Evolutionary conservation across 1,284 basidiomycete species (phyloP).

Genomic region (Apiotrichum sp.): DNA sequence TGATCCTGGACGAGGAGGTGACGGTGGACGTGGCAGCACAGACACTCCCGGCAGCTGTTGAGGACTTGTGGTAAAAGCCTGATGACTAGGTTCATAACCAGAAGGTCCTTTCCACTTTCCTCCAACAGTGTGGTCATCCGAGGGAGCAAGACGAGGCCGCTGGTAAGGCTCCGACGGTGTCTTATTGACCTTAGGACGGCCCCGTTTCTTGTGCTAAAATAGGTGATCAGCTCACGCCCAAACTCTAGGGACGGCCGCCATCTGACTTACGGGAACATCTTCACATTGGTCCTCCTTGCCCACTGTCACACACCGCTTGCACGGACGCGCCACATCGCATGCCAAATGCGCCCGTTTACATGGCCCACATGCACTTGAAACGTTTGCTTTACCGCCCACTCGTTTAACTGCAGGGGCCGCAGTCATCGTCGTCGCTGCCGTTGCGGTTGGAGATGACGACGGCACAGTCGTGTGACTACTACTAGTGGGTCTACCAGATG

Average conservation of each 20-base stretch:
- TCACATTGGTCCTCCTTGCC: conserved; percentile 41
- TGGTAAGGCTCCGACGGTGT: conserved; percentile 29
- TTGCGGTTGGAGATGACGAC: not conserved
- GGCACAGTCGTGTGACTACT: too few relatives aligned
- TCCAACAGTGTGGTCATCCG: not conserved
- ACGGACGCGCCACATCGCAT: conserved; percentile 41
- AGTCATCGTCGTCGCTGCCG: not conserved
- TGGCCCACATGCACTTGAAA: conserved; percentile 38
- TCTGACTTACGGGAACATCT: conserved; percentile 41
- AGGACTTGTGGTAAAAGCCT: conserved; percentile 5
- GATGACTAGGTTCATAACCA: conserved; percentile 20
- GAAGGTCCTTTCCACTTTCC: conserved; percentile 23
- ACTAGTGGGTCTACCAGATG: not conserved
- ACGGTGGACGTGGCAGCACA: not conserved
- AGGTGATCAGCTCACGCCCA: not conserved
- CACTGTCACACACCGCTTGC: conserved; percentile 43
- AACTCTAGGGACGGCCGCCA: too few relatives aligned
- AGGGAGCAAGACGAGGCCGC: conserved; percentile 4
- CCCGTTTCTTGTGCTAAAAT: conserved; percentile 42
- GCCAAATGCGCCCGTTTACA: conserved; percentile 43
- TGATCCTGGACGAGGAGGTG: conserved; percentile 4
- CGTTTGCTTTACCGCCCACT: conserved; percentile 30
- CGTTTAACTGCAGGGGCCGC: conserved; percentile 14
- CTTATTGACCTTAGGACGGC: conserved; percentile 39
- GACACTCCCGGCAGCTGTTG: conserved; percentile 1